Conservation (phyloP, 2,329 filamentous ascomycete species). For the Fusarium sp. region DNA sequence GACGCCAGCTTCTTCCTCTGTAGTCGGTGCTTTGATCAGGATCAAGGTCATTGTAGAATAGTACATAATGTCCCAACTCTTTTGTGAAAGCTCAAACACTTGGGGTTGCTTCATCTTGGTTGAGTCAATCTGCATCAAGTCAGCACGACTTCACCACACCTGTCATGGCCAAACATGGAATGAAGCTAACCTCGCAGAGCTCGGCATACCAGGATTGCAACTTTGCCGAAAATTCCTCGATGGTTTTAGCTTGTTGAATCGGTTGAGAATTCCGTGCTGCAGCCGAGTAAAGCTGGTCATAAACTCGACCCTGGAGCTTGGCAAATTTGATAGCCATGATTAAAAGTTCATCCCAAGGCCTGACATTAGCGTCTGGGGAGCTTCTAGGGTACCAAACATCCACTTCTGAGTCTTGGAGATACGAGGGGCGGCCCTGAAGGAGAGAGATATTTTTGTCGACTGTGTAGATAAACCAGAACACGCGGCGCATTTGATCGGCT, state of each 20-base stretch:
- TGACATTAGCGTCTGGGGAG: background rate
- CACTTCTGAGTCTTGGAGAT: background rate
- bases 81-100: background rate
- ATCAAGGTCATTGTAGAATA: constrained; percentile 1
- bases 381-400: background rate
- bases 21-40: background rate
- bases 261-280: background rate
- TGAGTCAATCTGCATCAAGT: background rate
- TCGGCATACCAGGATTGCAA: background rate
- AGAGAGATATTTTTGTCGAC: constrained; percentile 2
- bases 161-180: background rate
- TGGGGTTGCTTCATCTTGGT: background rate
- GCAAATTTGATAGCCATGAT: background rate
- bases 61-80: constrained; percentile 1
- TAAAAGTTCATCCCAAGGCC: background rate
- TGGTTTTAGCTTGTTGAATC: background rate
- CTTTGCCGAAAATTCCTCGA: background rate
- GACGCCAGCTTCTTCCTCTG: background rate
- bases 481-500: background rate
- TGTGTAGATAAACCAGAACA: background rate
- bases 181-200: background rate
- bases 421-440: background rate
- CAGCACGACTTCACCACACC: background rate
- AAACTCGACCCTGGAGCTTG: constrained; percentile 1
- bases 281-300: background rate